Percentiles rank a stretch among this genome's conserved stretches.
Conservation (phyloP, 371 early-diverging fungal genomes). For the Nosema muscidifuracis region DNA sequence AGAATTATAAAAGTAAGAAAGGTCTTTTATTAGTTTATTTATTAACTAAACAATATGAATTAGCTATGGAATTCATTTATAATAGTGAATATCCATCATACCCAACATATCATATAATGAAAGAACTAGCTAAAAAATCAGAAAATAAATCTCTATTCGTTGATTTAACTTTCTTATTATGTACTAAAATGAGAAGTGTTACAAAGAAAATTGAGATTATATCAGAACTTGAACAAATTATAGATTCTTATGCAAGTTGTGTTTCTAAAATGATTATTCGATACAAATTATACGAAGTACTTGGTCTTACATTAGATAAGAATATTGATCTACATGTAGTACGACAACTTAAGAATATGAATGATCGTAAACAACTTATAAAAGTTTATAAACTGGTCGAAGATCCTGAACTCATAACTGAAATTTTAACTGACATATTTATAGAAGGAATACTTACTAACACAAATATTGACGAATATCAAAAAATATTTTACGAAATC, state of each 20-base stretch:
- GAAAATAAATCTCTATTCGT: slow-evolving; percentile 37
- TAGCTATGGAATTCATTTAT: slow-evolving; percentile 33
- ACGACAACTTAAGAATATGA: slow-evolving; percentile 31
- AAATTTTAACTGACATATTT: slow-evolving; percentile 39
- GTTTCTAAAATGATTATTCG: slow-evolving; percentile 52
- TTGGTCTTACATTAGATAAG: slow-evolving; percentile 29
- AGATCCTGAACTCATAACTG: slow-evolving; percentile 18
- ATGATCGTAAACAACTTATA: slow-evolving; percentile 45
- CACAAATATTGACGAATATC: slow-evolving; percentile 23
- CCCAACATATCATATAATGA: slow-evolving; percentile 40
- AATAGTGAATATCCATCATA: slow-evolving; percentile 33
- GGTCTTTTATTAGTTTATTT: slow-evolving; percentile 43
- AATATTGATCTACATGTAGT: slow-evolving; percentile 27
- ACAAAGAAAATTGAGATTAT: slow-evolving; percentile 46
- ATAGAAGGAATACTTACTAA: slow-evolving; percentile 44
- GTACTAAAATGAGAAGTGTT: slow-evolving; percentile 8
- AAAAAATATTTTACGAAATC: slow-evolving; percentile 33
- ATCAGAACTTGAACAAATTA: slow-evolving; percentile 22
- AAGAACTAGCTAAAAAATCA: slow-evolving; percentile 31
- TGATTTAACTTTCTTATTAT: slow-evolving; percentile 49
- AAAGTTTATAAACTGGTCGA: slow-evolving; percentile 44
- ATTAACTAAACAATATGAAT: slow-evolving; percentile 39
- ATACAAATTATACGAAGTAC: slow-evolving; percentile 46
- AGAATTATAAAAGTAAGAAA: slow-evolving; percentile 28
- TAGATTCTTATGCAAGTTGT: slow-evolving; percentile 31